Conservation (phyloP, 495 filamentous ascomycete genomes). For the Astrothelium macrocarpum region DNA sequence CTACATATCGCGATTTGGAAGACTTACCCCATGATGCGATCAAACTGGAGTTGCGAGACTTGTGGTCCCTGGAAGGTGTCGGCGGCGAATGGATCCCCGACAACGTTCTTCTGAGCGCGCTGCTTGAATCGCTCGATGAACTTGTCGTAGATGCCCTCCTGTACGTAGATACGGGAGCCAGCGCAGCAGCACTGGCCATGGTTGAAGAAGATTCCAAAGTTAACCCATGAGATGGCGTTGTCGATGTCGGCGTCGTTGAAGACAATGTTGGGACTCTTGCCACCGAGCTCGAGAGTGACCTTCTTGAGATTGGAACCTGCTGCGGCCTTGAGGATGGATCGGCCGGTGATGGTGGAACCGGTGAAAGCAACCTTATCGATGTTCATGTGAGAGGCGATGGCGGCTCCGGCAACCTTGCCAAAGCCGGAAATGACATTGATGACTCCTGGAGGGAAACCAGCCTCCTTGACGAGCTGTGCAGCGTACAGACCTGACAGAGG, state of each 20-base stretch:
- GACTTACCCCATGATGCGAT: conserved; percentile 71
- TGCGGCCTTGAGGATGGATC: conserved; percentile 88
- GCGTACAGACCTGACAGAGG: conserved; percentile 80
- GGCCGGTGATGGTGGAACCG: conserved; percentile 74
- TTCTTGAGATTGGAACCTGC: conserved; percentile 86
- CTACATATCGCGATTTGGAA: no score
- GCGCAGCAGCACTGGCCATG: conserved; percentile 92
- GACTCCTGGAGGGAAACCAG: conserved; percentile 88
- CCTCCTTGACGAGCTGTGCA: conserved; percentile 75
- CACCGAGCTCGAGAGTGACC: conserved; percentile 88
- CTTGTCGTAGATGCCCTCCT: conserved; percentile 71
- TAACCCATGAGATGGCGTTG: conserved; percentile 81
- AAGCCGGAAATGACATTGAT: conserved; percentile 84
- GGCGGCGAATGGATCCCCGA: conserved; percentile 82
- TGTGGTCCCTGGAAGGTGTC: conserved; percentile 92
- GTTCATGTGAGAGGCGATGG: conserved; percentile 65
- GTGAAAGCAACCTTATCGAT: conserved; percentile 96
- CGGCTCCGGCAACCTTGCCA: conserved; percentile 68
- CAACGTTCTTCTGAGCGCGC: conserved; percentile 57
- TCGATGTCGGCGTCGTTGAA: conserved; percentile 86
- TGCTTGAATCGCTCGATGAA: conserved; percentile 72
- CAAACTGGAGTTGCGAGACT: conserved; percentile 81
- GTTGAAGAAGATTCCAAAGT: conserved; percentile 67
- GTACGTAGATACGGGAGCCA: conserved; percentile 81
- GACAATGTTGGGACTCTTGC: conserved; percentile 78